Percentiles rank a stretch among this genome's conserved stretches.
Evolutionary conservation across 192 early-diverging fungal species (phyloP).

Genomic region (Cladochytrium replicatum): DNA sequence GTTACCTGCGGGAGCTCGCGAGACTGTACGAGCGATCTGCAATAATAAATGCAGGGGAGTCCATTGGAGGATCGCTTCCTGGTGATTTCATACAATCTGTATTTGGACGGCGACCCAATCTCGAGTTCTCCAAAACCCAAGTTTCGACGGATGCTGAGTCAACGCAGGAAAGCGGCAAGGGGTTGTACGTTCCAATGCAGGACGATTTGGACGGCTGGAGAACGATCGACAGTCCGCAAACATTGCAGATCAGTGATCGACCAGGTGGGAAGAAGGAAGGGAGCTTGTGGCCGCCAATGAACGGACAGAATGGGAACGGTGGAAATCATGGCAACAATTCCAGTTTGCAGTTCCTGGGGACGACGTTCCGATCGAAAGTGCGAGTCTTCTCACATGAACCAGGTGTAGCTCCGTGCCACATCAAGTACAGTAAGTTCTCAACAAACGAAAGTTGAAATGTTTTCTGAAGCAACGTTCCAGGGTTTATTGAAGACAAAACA

Average conservation of each 20-base stretch:
- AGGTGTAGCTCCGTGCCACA: conserved; percentile 26
- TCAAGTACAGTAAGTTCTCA: conserved; percentile 43
- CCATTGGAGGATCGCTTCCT: background rate
- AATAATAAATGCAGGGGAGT: background rate
- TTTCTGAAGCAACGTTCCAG: conserved; percentile 15
- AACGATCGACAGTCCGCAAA: too few relatives aligned
- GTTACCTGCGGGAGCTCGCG: too few relatives aligned
- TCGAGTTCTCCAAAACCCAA: too few relatives aligned
- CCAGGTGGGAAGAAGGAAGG: too few relatives aligned
- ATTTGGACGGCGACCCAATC: too few relatives aligned
- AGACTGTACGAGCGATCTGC: too few relatives aligned
- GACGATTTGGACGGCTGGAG: too few relatives aligned
- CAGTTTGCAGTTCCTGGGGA: conserved; percentile 8
- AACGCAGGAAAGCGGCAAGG: too few relatives aligned
- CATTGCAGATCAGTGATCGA: too few relatives aligned
- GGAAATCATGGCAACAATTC: background rate
- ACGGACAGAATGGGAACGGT: background rate
- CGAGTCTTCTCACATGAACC: conserved; percentile 16
- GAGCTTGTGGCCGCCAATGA: background rate
- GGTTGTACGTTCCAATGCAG: too few relatives aligned
- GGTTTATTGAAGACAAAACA: conserved; percentile 14
- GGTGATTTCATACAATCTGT: too few relatives aligned
- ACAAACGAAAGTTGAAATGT: background rate
- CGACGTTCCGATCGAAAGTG: conserved; percentile 9
- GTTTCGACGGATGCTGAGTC: too few relatives aligned